Conservation (phyloP, 495 filamentous ascomycete species). For the Penicillium chermesinum region DNA sequence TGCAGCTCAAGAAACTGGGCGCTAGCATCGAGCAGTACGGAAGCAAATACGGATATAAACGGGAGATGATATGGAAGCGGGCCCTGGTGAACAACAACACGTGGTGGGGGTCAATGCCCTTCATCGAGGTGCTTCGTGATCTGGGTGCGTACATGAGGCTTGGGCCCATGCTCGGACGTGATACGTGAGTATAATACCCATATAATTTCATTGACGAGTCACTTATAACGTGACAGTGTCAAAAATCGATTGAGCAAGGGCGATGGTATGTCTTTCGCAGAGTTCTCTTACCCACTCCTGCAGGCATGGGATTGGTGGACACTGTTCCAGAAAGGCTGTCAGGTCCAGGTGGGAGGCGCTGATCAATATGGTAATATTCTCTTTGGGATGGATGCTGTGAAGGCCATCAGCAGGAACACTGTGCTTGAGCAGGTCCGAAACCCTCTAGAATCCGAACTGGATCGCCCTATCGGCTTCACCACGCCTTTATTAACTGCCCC, state of each 20-base stretch:
- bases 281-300: slow-evolving; percentile 89
- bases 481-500: slow-evolving; percentile 83
- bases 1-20: slow-evolving; percentile 77
- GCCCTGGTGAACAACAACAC: slow-evolving; percentile 69
- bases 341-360: slow-evolving; percentile 86
- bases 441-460: slow-evolving; percentile 27
- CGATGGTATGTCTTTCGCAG: slow-evolving; percentile 87
- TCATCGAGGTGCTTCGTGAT: slow-evolving; percentile 66
- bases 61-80: slow-evolving; percentile 57
- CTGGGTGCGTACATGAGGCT: slow-evolving; percentile 69
- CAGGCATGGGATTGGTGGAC: slow-evolving; percentile 98
- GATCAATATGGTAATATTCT: slow-evolving; percentile 98
- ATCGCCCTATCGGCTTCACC: slow-evolving; percentile 74
- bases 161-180: slow-evolving; percentile 80
- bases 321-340: slow-evolving; percentile 61
- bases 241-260: slow-evolving; percentile 73
- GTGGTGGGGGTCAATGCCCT: slow-evolving; percentile 67
- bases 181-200: slow-evolving; percentile 82
- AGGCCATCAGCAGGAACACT: slow-evolving; percentile 56
- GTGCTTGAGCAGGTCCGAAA: slow-evolving; percentile 22
- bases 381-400: slow-evolving; percentile 80
- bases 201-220: too few relatives aligned
- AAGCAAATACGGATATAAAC: slow-evolving; percentile 53
- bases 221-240: slow-evolving; percentile 52
- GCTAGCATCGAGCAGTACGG: slow-evolving; percentile 60